Percentiles rank a stretch among this genome's conserved stretches.
Conservation (phyloP, 2,329 filamentous ascomycete species). For the Aspergillus sclerotialis region DNA sequence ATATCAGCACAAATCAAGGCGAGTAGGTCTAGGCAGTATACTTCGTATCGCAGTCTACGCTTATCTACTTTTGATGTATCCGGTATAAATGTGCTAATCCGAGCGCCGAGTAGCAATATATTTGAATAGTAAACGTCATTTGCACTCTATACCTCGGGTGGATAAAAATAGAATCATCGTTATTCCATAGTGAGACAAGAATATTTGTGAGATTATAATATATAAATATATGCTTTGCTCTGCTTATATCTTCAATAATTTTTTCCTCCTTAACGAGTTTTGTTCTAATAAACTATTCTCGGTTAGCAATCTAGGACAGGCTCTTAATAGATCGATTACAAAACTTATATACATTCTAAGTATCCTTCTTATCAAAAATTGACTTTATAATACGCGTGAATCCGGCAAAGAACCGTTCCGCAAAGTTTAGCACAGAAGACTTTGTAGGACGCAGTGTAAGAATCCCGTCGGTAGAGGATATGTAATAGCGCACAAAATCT, state of each 20-base stretch:
- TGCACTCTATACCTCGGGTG: constrained; percentile 7
- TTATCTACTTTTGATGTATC: constrained; percentile 7
- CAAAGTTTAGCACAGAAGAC: constrained; percentile 7
- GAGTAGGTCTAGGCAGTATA: constrained; percentile 5
- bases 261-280: constrained; percentile 5
- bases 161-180: constrained; percentile 7
- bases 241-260: constrained; percentile 7
- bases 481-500: constrained; percentile 8
- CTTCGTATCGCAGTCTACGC: constrained; percentile 7
- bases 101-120: constrained; percentile 6
- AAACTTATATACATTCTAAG: constrained; percentile 7
- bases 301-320: constrained; percentile 1
- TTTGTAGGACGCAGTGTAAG: constrained; percentile 8
- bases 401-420: constrained; percentile 7
- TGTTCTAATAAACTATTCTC: constrained; percentile 3
- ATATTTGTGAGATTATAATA: constrained; percentile 8
- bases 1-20: constrained; percentile 2
- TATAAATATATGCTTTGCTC: constrained; percentile 6
- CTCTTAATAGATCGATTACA: constrained; percentile 1
- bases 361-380: constrained; percentile 7
- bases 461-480: constrained; percentile 7
- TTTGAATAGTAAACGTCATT: constrained; percentile 5
- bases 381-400: constrained; percentile 7
- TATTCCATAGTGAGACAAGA: constrained; percentile 7
- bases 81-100: constrained; percentile 9